Base-by-base conservation (phyloP, 164 flowering plant species). In the Nymphaea thermarum region DNA sequence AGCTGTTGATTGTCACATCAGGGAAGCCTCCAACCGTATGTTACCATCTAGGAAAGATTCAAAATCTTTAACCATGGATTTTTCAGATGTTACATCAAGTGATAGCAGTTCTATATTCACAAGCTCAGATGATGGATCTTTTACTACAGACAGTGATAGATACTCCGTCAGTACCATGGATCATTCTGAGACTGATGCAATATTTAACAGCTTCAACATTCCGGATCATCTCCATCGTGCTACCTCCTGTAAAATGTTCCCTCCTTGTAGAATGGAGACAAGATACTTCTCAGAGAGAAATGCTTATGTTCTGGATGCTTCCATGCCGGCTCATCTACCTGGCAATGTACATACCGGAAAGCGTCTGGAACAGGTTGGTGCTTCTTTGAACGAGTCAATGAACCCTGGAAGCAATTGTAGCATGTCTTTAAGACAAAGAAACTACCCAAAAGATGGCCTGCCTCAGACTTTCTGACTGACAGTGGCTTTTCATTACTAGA, bases 91-190 rank as follows among this genome's bases (percentile, higher is more conserved):
- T 6, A 79, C 87, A 62, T 85, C 89, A 57, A 90, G 88, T 75
- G 96, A 90, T 43, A 84, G 96, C 91, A 8, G 12, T 51, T 88
- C 96, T 65, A 76, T 86, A 63, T 90, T 90, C 43, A 90, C 96
- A 45, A 90, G 91, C 78, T 90, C 96, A 18, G 93, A 90, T 53
- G 93, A 90, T 62, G 86, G 93, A 60, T 90, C 93, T 43, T 88
- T 90, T 74, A 90, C 93, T n/a, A 86, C 93, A 2, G 96, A 90
- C 79, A 87, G 93, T 68, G 85, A 91, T 3, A 73, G 93, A 73
- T 91, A 88, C 72, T 90, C 96, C 43, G 86, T 88, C 72, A 88
- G 93, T 66, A 83, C 87, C 0, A 78, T 76, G 2, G 96, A 89
- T 69, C 80, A 80, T 66, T 71, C 80, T 14, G 93, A 90, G 43